Conservation (phyloP, 257 asterid species). For the Eustoma russellianum region DNA sequence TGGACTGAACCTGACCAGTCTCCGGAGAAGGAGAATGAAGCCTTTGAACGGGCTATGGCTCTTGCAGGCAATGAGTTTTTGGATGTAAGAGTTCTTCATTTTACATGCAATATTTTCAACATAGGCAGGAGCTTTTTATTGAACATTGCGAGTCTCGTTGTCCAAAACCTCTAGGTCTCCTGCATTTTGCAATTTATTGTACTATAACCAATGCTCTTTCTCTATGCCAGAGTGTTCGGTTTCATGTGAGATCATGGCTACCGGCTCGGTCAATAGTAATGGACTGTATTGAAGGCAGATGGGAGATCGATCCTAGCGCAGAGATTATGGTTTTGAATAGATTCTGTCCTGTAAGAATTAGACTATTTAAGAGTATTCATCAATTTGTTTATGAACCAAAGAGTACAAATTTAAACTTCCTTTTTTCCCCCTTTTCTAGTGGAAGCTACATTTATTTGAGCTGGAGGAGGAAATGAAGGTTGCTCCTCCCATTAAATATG, state of each 20-base stretch:
- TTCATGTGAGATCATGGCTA: constrained; percentile 65
- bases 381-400: not conserved
- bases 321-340: constrained; percentile 62
- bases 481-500: constrained; percentile 58
- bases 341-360: constrained; percentile 65
- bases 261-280: constrained; percentile 84
- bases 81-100: constrained; percentile 45
- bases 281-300: constrained; percentile 54
- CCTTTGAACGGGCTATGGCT: constrained; percentile 72
- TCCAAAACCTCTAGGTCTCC: not conserved
- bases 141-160: not conserved
- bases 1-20: constrained; percentile 87
- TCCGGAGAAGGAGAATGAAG: constrained; percentile 73
- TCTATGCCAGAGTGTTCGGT: constrained; percentile 40
- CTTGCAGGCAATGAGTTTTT: constrained; percentile 74
- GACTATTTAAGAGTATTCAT: not conserved
- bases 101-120: constrained; percentile 1
- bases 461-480: constrained; percentile 71
- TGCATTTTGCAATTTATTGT: too few species aligned
- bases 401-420: not conserved
- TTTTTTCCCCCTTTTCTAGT: constrained; percentile 19
- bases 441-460: constrained; percentile 81
- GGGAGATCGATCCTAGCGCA: constrained; percentile 65
- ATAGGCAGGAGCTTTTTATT: not conserved
- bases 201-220: not conserved